Evolutionary conservation across 192 early-diverging fungal genomes (phyloP).

Genomic region (Chytriomyces sp.): DNA sequence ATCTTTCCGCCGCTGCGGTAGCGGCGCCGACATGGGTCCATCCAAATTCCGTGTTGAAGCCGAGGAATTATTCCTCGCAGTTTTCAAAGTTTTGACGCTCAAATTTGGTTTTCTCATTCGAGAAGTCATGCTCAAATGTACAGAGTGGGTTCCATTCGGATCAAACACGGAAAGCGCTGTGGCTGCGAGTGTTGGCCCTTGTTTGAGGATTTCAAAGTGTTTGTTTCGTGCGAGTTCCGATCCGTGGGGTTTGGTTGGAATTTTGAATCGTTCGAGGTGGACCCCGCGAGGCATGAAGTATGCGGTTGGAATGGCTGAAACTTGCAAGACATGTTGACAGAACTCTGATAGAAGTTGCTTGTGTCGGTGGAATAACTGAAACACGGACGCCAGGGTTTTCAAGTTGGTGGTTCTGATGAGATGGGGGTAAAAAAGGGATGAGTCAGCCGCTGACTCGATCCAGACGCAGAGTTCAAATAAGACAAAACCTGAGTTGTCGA

Average conservation of each 20-base stretch:
- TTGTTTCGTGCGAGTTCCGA: neutral
- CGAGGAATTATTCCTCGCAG: too few relatives aligned
- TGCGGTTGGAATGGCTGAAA: neutral
- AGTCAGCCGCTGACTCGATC: neutral
- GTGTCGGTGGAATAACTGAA: constrained; percentile 1
- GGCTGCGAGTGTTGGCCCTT: neutral
- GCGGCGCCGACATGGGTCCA: too few relatives aligned
- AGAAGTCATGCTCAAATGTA: neutral
- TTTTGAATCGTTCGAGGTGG: neutral
- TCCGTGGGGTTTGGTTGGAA: neutral
- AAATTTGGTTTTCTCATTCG: neutral
- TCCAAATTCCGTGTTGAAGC: too few relatives aligned
- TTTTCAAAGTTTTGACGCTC: neutral
- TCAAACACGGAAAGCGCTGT: constrained; percentile 11
- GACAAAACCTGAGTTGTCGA: neutral
- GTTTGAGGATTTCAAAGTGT: neutral
- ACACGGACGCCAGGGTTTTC: neutral
- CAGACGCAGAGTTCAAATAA: neutral
- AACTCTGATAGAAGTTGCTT: neutral
- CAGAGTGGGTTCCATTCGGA: constrained; percentile 12
- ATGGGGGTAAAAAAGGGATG: neutral
- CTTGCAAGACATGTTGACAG: neutral
- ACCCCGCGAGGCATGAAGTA: neutral
- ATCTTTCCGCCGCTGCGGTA: too few relatives aligned
- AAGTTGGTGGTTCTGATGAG: neutral